Evolutionary conservation across 257 asterid genomes (phyloP), one percentile per base, ranked within the genome.

Genomic region (Cordia subcordata): DNA sequence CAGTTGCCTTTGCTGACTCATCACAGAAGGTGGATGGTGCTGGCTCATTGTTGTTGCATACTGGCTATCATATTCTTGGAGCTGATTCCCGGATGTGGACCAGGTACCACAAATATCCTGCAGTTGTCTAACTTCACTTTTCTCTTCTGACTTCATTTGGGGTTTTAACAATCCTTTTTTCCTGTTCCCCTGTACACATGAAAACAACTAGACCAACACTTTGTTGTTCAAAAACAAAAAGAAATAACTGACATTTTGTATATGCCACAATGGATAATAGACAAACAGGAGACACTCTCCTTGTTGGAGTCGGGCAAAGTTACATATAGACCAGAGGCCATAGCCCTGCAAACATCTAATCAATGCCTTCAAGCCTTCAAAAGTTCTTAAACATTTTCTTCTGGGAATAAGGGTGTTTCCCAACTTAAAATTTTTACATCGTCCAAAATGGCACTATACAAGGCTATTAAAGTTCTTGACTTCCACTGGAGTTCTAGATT

Each of bases 121-220:
- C 57, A 61, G 67, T 66, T 67, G 81, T 44, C 71, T 71, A 60
- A 60, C 71, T 57, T 77, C 79, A 54, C 60, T 67, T 39, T 68
- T 79, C 57, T 73, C 79, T 70, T 58, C 81, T 57, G 69, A 62
- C 75, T 67, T 79, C 18, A 37, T 65, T 69, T 63, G 82, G 55
- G 72, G 68, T 72, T 77, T 81, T 61, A 66, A 59, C 49, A 64
- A 55, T 69, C 69, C 73, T 77, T 75, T 79, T 68, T 70, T 85
- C 64, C 55, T 57, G 67, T 69, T 65, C 32, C 64, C 88, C 84
- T 88, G 82, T 66, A 72, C 68, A 75, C 58, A 57, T 15, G 77
- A 79, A 70, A 79, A 27, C 35, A 27, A 66, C 81, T 71, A 77
- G 75, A 84, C 66, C 72, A 69, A 76, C 77, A 76, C 63, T 76